A percentile compares a stretch with the other conserved stretches of the same genome.
Conservation (phyloP, 306 rosid species). For the Hylodesmum podocarpum region DNA sequence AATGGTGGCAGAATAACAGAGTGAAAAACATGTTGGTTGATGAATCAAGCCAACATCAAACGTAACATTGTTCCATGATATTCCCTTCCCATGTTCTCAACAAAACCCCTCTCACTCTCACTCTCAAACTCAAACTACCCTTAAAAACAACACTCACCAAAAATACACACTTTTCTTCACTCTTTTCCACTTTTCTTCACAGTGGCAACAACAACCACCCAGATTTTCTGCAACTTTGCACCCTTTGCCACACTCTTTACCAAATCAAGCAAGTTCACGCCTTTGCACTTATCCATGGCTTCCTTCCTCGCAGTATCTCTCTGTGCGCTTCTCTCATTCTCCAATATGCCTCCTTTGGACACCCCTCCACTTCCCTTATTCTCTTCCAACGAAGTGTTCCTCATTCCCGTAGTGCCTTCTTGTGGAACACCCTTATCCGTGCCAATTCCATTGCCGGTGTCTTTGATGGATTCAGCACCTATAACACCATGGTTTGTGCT, state of each 20-base stretch:
- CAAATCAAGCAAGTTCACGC: constrained; percentile 82
- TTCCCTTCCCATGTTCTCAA: constrained; percentile 35
- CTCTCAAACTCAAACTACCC: constrained; percentile 6
- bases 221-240: constrained; percentile 49
- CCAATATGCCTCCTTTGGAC: constrained; percentile 56
- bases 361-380: constrained; percentile 34
- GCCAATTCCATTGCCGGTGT: constrained; percentile 57
- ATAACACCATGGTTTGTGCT: constrained; percentile 65
- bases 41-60: too few species aligned
- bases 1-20: too few species aligned
- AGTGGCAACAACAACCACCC: constrained; percentile 31
- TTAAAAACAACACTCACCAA: neutral
- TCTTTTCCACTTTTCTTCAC: neutral
- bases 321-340: constrained; percentile 78
- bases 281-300: constrained; percentile 47
- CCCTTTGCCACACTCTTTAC: constrained; percentile 34
- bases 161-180: constrained; percentile 20
- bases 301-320: constrained; percentile 70
- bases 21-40: too few species aligned
- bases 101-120: constrained; percentile 15
- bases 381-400: constrained; percentile 54
- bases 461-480: constrained; percentile 49
- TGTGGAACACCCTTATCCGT: constrained; percentile 80
- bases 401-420: constrained; percentile 56
- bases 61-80: constrained; percentile 23